Base-by-base conservation (phyloP, 139 green algal genomes). In the Limnomonas spitsbergensis region DNA sequence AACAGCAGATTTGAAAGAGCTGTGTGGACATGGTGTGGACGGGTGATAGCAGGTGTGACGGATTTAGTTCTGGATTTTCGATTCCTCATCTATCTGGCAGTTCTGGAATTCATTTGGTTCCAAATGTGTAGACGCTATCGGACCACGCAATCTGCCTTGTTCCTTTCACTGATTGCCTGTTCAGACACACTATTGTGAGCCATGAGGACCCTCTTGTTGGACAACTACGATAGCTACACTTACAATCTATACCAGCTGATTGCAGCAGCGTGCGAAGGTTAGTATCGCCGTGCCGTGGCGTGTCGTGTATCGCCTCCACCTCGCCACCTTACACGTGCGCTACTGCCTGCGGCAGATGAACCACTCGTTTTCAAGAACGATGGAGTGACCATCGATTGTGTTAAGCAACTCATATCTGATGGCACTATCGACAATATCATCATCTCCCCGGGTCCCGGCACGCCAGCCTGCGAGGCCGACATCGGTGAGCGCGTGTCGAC, bases 141-240 rank as follows among this genome's bases (percentile, higher is more conserved):
- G n/a, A n/a, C n/a, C n/a, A n/a, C n/a, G n/a, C n/a, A n/a, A n/a
- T n/a, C n/a, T n/a, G n/a, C n/a, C n/a, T n/a, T n/a, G n/a, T n/a
- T n/a, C n/a, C n/a, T n/a, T n/a, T n/a, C n/a, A n/a, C n/a, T n/a
- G n/a, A n/a, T n/a, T n/a, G n/a, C n/a, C n/a, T n/a, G n/a, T n/a
- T n/a, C n/a, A n/a, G n/a, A n/a, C n/a, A n/a, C n/a, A n/a, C n/a
- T n/a, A n/a, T n/a, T 2, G 69, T 1, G 2, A 31, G 7, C 4
- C 56, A 70, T 66, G 34, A 6, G 70, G 31, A 77, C 27, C 6
- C 27, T 99, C 29, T 81, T 99, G 3, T 91, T 99, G 20, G 96
- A 99, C 81, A 99, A 99, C 69, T 98, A 98, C 78, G 96, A 99
- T 68, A 94, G 85, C 53, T 99, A 99, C 87, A 98, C 95, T 0